These are phyloP conservation scores for Blastobotrys muscicola DNA, from an alignment of 805 yeast species.

Conservation along the genomic window DNA sequence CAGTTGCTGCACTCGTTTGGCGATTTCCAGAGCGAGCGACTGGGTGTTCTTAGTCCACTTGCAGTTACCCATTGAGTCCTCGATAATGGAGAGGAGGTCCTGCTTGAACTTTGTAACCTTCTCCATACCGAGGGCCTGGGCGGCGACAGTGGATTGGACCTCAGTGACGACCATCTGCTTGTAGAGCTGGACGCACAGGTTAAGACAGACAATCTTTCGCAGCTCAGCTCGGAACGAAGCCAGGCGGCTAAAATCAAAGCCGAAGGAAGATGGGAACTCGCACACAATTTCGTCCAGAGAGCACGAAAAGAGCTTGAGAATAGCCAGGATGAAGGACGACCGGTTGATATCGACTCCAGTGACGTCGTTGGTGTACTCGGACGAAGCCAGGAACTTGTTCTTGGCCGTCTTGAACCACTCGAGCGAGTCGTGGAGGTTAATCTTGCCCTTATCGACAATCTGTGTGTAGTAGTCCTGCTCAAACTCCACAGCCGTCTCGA, in stretches of 20 bases:
- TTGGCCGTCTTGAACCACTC: conserved; percentile 47
- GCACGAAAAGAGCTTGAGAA: conserved; percentile 56
- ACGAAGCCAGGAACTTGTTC: not conserved
- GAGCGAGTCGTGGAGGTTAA: conserved; percentile 50
- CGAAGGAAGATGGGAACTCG: conserved; percentile 74
- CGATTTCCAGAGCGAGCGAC: conserved; percentile 59
- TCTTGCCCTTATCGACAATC: conserved; percentile 40
- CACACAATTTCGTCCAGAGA: conserved; percentile 55
- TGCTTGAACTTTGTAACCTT: conserved; percentile 45
- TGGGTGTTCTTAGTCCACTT: conserved; percentile 84
- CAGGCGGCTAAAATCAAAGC: conserved; percentile 76
- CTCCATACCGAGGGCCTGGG: conserved; percentile 6
- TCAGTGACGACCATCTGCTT: conserved; percentile 46
- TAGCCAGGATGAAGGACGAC: conserved; percentile 16
- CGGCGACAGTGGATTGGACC: conserved; percentile 20
- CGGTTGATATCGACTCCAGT: conserved; percentile 14
- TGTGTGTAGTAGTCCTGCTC: conserved; percentile 67
- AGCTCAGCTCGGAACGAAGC: conserved; percentile 75
- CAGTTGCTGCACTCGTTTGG: conserved; percentile 27
- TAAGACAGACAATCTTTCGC: conserved; percentile 72
- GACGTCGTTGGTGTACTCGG: conserved; percentile 2
- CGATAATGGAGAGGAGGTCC: conserved; percentile 68
- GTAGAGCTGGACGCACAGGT: conserved; percentile 62
- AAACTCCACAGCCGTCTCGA: conserved; percentile 80
- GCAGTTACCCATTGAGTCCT: conserved; percentile 77